Base-by-base conservation (phyloP, 108 stramenopile genomes). In the Pseudonitzschia multistriata region DNA sequence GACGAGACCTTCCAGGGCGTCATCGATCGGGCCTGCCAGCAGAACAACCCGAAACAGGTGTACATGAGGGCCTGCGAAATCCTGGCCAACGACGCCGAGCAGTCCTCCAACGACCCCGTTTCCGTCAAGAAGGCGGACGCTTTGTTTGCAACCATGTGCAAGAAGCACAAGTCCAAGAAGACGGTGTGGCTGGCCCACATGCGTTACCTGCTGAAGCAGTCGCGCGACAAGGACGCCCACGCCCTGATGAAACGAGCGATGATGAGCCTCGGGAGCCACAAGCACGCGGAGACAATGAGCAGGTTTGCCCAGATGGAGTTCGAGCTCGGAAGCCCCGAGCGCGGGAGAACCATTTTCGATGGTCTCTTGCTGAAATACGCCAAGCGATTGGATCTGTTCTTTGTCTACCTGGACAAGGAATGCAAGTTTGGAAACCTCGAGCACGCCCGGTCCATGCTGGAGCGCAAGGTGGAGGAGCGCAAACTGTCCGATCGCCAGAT, bases 361-460 rank as follows among this genome's bases (percentile, higher is more conserved):
- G 93, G 90, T 1, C 66, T 99, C 1, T 62, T 97, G 34, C 73
- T 70, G 28, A 96, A 92, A 63, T 76, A 95, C 70, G 89, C 92
- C 6, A 99, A 96, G 54, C 89, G 97, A 49, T 76, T 96, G 70
- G 98, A 99, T 79, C 59, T 99, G 8, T 80, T 95, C 66, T 96
- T 95, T 75, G 75, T 97, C 0, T 96, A 93, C 72, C 70, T 96
- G 57, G 98, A 99, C 74, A 95, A 96, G 71, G 98, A 99, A 80
- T 82, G 97, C 27, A 98, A 97, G 74, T 67, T 70, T 54, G 97
- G 96, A 27, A 92, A 94, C 31, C 52, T 95, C 13, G 69, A 81
- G 5, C 73, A 79, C 11, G 96, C 96, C 1, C 77, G 98, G 49
- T 59, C 80, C 21, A 78, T 97, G 39, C 85, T 97, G 28, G 88